Conservation (phyloP, 805 yeast species). For the Yarrowia sp. region DNA sequence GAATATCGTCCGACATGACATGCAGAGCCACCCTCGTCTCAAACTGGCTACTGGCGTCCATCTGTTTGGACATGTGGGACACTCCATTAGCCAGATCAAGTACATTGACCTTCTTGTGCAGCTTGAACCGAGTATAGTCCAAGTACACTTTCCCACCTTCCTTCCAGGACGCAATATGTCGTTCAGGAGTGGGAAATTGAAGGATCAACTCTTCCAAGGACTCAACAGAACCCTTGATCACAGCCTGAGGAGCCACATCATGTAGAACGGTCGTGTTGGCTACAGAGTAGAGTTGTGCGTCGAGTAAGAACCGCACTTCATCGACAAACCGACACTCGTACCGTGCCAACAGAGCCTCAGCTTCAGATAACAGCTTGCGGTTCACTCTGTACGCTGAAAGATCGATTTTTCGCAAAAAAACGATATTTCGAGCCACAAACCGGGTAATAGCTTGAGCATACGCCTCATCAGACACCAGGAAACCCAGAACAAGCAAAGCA, state of each 20-base stretch:
- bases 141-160: constrained; percentile 42
- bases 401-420: not conserved
- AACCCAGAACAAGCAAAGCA: constrained; percentile 15
- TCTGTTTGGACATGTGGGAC: not conserved
- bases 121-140: constrained; percentile 30
- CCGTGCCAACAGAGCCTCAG: constrained; percentile 55
- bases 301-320: constrained; percentile 60
- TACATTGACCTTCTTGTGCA: not conserved
- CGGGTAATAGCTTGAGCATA: not conserved
- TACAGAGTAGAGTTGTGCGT: constrained; percentile 56
- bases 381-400: not conserved
- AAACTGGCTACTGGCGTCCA: not conserved
- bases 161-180: constrained; percentile 36
- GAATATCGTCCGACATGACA: constrained; percentile 7
- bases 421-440: constrained; percentile 1
- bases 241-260: constrained; percentile 69
- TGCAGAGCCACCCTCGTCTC: constrained; percentile 10
- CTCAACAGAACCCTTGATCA: constrained; percentile 48
- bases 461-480: not conserved
- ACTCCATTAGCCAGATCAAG: not conserved
- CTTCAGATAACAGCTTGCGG: constrained; percentile 29
- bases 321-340: constrained; percentile 51
- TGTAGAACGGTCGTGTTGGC: constrained; percentile 61
- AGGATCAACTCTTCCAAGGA: constrained; percentile 33
- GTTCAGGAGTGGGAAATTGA: constrained; percentile 30